These are phyloP conservation scores for Tremella fuciformis DNA, from an alignment of 768 basidiomycete species.

Conservation along the genomic window DNA sequence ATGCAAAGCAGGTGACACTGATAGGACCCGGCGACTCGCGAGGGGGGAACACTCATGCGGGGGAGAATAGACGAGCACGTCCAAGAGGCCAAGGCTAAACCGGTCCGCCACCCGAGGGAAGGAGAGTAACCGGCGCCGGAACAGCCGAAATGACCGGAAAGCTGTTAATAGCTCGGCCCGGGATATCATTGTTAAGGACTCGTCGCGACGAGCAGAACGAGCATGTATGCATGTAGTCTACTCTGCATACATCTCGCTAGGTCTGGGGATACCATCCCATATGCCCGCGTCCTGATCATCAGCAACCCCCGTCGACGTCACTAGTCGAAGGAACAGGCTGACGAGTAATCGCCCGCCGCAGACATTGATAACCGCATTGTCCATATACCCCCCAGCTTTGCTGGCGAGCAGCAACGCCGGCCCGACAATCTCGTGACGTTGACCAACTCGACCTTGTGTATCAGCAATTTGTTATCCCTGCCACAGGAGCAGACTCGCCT, in stretches of 20 bases:
- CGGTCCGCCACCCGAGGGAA: too few species aligned
- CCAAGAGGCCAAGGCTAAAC: too few species aligned
- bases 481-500: not conserved
- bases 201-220: too few species aligned
- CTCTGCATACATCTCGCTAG: slow-evolving; percentile 27
- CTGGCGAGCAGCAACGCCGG: slow-evolving; percentile 28
- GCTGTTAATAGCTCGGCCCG: too few species aligned
- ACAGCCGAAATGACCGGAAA: too few species aligned
- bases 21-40: too few species aligned
- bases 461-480: not conserved
- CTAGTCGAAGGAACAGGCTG: slow-evolving; percentile 6
- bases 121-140: too few species aligned
- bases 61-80: too few species aligned
- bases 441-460: not conserved
- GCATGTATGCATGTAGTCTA: not conserved
- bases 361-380: slow-evolving; percentile 37
- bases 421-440: slow-evolving; percentile 24
- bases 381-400: slow-evolving; percentile 26
- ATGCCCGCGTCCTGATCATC: slow-evolving; percentile 25
- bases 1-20: too few species aligned
- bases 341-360: slow-evolving; percentile 44
- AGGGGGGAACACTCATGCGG: too few species aligned
- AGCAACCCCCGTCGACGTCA: not conserved
- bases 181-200: too few species aligned
- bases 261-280: slow-evolving; percentile 26